Evolutionary conservation across 495 filamentous ascomycete genomes (phyloP), one percentile per base, ranked within the genome.

Genomic region (Podospora fimiseda): DNA sequence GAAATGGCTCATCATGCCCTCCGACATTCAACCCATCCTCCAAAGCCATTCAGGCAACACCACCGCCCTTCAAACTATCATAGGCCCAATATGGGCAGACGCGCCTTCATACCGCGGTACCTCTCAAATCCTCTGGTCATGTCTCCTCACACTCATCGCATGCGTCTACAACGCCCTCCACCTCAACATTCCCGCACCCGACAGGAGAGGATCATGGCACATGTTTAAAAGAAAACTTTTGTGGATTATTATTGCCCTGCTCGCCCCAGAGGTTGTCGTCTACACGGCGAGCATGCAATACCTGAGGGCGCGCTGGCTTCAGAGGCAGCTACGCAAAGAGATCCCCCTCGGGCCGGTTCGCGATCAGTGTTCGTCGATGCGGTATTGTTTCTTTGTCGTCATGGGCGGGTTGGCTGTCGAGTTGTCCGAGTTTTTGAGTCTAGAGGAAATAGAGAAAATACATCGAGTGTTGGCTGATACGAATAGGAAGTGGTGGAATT

Each of bases 351-450:
- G n/a, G n/a, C n/a, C n/a, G n/a, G n/a, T n/a, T n/a, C n/a, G n/a
- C n/a, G n/a, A n/a, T n/a, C n/a, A n/a, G n/a, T n/a, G n/a, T n/a
- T n/a, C n/a, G n/a, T 18, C 15, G 22, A 22, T 40, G 42, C 44
- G 22, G 15, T 53, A 53, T 18, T 43, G 51, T 30, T 53, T 48
- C 18, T 53, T 53, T 30, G 42, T 53, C 42, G 51, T 43, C 30
- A 53, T 53, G 43, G 51, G 51, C 1, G 33, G 47, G 6, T 2
- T 44, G 4, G 23, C 9, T 36, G 48, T 50, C 6, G n/a, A 38
- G 4, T 14, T 22, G 9, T 14, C 7, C 13, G 33, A 20, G 18
- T 7, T 23, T 14, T 8, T 22, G 18, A 14, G 14, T 14, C 1
- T 13, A 9, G 8, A 21, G 23, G 27, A 33, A 33, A 11, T 6